phyloP scores from a whole-genome alignment of 768 basidiomycete species.

The Boletellus emodensis region DNA sequence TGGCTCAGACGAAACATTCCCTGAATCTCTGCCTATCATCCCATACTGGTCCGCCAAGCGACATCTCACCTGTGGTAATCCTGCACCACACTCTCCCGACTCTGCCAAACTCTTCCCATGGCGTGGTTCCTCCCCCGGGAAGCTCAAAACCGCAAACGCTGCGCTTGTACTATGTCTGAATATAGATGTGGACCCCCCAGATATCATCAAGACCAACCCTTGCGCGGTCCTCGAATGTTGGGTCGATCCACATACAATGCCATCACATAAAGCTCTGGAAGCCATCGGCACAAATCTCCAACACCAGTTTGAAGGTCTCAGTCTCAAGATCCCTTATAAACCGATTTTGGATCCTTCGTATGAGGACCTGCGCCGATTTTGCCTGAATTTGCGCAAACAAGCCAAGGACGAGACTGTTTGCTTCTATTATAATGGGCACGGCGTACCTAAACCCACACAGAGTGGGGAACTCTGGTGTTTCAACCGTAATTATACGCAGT shows the following conservation, averaged over 20 bases:
- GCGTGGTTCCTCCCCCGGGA: conserved; percentile 76
- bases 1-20: conserved; percentile 44
- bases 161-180: conserved; percentile 90
- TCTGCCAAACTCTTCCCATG: conserved; percentile 67
- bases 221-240: conserved; percentile 95
- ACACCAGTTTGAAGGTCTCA: conserved; percentile 94
- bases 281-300: conserved; percentile 90
- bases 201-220: conserved; percentile 94
- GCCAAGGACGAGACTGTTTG: conserved; percentile 92
- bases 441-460: conserved; percentile 93
- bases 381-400: conserved; percentile 73
- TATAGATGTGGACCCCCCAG: conserved; percentile 96
- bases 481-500: conserved; percentile 95
- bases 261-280: conserved; percentile 89
- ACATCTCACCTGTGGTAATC: conserved; percentile 88
- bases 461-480: conserved; percentile 99
- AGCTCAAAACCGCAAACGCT: conserved; percentile 88
- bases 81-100: conserved; percentile 64
- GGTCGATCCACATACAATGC: conserved; percentile 93
- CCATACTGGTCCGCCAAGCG: conserved; percentile 88
- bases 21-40: conserved; percentile 54
- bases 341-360: conserved; percentile 92
- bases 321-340: conserved; percentile 91
- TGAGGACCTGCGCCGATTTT: conserved; percentile 88
- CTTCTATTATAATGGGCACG: conserved; percentile 98